Base-by-base conservation (phyloP, 129 eudicot genomes). In the Pseudognaphalium luteoalbum region DNA sequence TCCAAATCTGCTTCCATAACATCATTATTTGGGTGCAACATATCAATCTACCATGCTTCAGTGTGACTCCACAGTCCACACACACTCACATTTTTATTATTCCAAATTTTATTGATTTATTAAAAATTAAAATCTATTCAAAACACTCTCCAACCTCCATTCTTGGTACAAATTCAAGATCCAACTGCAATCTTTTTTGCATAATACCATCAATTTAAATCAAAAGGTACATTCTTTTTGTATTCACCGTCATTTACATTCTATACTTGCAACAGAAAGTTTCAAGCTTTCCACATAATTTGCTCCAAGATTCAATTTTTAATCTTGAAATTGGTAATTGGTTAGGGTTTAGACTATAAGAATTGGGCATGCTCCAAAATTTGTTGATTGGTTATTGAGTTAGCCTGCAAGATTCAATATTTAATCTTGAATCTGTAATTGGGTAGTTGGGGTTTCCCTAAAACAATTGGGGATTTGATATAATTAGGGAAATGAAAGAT, bases 401-500 rank as follows among this genome's bases (percentile, higher is more conserved):
- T 22, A 28, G 15, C 79, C 73, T 76, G 59, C 81, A 37, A 72
- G 34, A 73, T 74, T 66, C 42, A 65, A 6, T 33, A 35, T 81
- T 74, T 66, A n/a, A 47, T 7, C 17, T 70, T 9, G 29, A 34
- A 60, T 29, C 66, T 3, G 59, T 17, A 7, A 14, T 17, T 65
- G 0, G 21, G 11, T 65, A 64, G 20, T 29, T 64, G 4, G 22
- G 68, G 21, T 64, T 28, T 59, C 7, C 11, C 32, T 47, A 33
- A 47, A n/a, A 19, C 29, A 22, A 56, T 52, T 44, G n/a, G 82
- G 76, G 73, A 34, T 71, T 75, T 42, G 81, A 71, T 71, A 16
- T 19, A 25, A 44, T 35, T 35, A 6, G 32, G 42, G 47, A 56
- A 22, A 93, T 93, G 98, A 93, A 88, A 82, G 91, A 88, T 63